A percentile compares a stretch with the other conserved stretches of the same genome.
Conservation (phyloP, 768 basidiomycete genomes). For the Russula griseocarnosa region DNA sequence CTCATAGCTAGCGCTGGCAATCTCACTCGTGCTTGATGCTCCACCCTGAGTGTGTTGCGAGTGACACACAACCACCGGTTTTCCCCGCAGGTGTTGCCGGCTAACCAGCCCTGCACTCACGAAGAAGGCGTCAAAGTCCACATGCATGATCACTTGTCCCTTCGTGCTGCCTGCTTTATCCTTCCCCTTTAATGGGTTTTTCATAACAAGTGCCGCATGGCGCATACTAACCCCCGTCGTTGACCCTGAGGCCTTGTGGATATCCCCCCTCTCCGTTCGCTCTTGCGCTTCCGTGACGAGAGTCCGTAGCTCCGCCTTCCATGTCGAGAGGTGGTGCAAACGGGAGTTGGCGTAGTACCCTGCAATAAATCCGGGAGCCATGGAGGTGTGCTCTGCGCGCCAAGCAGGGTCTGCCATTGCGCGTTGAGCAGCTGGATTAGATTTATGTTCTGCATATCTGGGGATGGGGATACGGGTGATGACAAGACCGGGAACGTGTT, state of each 20-base stretch:
- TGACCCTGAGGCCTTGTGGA: constrained; percentile 28
- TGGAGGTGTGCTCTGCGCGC: constrained; percentile 84
- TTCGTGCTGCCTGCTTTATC: constrained; percentile 48
- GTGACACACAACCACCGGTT: constrained; percentile 93
- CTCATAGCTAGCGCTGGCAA: constrained; percentile 93
- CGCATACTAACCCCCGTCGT: constrained; percentile 31
- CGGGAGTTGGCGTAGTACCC: constrained; percentile 70
- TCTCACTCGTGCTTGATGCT: constrained; percentile 81
- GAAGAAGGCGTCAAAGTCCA: constrained; percentile 97
- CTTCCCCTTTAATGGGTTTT: constrained; percentile 57
- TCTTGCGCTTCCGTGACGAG: constrained; percentile 80
- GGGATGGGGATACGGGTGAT: constrained; percentile 49
- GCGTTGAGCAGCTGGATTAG: constrained; percentile 70
- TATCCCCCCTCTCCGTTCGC: constrained; percentile 47
- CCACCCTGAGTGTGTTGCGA: constrained; percentile 76
- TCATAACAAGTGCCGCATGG: constrained; percentile 45
- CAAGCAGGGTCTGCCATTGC: constrained; percentile 82
- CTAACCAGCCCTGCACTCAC: constrained; percentile 84
- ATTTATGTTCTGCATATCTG: constrained; percentile 60
- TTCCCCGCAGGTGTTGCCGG: constrained; percentile 77
- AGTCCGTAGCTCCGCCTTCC: constrained; percentile 85
- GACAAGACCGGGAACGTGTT: constrained; percentile 42
- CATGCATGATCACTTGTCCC: constrained; percentile 79
- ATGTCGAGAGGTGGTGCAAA: constrained; percentile 86
- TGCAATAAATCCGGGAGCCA: constrained; percentile 81